A percentile compares a stretch with the other conserved stretches of the same genome.
Evolutionary conservation across 306 rosid genomes (phyloP).

Genomic region (Cicer arietinum): DNA sequence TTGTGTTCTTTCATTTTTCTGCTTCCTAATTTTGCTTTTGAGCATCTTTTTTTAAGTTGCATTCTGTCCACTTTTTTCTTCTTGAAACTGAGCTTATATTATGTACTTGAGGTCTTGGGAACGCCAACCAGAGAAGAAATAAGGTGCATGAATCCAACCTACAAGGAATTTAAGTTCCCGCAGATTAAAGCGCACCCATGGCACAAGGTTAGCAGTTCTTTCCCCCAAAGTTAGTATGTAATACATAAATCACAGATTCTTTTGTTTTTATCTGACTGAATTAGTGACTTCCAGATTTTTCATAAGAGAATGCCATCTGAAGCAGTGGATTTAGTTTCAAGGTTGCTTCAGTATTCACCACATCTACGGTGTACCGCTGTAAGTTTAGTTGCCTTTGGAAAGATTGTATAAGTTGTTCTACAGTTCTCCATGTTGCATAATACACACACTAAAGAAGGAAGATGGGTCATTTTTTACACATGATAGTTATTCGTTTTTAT

Average conservation of each 20-base stretch:
- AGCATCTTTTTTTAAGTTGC: constrained; percentile 35
- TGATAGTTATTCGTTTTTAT: background rate
- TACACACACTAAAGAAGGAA: background rate
- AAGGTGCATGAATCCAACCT: constrained; percentile 94
- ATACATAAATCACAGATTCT: constrained; percentile 10
- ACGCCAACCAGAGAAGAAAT: constrained; percentile 97
- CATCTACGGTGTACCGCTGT: constrained; percentile 92
- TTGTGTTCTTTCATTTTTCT: constrained; percentile 2
- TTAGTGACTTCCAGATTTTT: constrained; percentile 63
- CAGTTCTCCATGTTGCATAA: too few relatives aligned
- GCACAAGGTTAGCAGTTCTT: constrained; percentile 75
- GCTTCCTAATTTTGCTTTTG: background rate
- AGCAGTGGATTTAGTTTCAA: constrained; percentile 90
- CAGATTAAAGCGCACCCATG: constrained; percentile 96
- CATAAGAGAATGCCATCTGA: constrained; percentile 87
- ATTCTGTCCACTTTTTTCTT: constrained; percentile 31
- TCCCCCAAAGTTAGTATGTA: background rate
- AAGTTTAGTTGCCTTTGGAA: constrained; percentile 26
- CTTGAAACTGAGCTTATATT: constrained; percentile 26
- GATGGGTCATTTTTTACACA: background rate
- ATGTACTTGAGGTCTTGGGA: constrained; percentile 66
- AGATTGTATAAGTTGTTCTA: too few relatives aligned
- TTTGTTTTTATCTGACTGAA: constrained; percentile 39
- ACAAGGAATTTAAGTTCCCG: constrained; percentile 88
- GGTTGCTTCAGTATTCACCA: constrained; percentile 94